These are phyloP conservation scores for Diospyros kaki DNA, from an alignment of 148 eudicot species.

Conservation along the genomic window DNA sequence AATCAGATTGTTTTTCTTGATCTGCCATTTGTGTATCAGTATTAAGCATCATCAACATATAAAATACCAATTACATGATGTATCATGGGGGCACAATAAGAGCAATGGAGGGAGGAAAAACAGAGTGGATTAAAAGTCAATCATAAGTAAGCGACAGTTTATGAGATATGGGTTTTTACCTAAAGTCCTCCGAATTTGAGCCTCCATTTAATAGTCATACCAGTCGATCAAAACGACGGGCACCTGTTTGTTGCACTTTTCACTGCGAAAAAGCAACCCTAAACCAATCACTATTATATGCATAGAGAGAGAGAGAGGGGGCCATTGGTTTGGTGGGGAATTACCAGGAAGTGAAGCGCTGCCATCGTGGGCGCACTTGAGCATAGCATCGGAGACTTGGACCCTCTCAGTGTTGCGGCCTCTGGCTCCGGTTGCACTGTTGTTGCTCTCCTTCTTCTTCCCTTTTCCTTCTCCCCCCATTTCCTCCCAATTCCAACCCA, in stretches of 20 bases:
- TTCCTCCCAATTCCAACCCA: no score
- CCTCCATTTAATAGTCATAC: conserved; percentile 72
- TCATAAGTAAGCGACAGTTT: not conserved
- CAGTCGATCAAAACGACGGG: conserved; percentile 77
- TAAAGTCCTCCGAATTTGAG: conserved; percentile 63
- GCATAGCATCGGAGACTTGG: not conserved
- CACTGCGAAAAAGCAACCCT: conserved; percentile 32
- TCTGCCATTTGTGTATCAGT: conserved; percentile 45
- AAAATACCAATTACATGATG: not conserved
- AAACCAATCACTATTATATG: not conserved
- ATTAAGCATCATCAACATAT: not conserved
- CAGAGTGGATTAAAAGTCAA: not conserved
- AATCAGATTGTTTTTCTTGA: not conserved
- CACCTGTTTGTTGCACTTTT: conserved; percentile 66
- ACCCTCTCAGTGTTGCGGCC: not conserved
- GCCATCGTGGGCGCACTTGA: conserved; percentile 11
- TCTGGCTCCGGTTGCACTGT: not conserved
- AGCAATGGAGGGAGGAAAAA: no score
- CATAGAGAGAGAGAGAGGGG: no score
- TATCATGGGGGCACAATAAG: not conserved
- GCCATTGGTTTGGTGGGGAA: not conserved
- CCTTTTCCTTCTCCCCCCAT: not conserved
- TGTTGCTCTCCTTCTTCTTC: not conserved
- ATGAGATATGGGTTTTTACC: conserved; percentile 24
- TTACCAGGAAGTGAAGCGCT: conserved; percentile 11